A percentile compares a stretch with the other conserved stretches of the same genome.
These are phyloP conservation scores for Chlorella ohadii DNA, from an alignment of 139 green algal species.

Conservation along the genomic window DNA sequence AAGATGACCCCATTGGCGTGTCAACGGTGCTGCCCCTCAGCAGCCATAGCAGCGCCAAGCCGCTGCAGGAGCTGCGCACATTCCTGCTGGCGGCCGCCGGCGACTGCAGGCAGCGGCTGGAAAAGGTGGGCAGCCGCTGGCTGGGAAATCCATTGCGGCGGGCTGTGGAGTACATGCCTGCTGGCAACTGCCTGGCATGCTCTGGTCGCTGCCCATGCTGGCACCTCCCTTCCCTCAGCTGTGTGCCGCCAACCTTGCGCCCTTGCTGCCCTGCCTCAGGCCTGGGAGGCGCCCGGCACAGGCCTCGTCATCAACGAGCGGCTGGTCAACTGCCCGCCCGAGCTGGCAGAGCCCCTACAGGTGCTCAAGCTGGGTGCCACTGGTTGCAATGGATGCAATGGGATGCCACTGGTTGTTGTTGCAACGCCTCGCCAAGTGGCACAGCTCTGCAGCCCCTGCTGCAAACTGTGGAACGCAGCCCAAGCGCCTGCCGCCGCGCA, in stretches of 20 bases:
- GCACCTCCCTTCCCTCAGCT: background rate
- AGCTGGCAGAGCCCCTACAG: conserved; percentile 80
- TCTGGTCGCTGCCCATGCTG: too few relatives aligned
- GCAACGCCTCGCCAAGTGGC: too few relatives aligned
- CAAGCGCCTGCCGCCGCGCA: too few relatives aligned
- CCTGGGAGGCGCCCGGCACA: conserved; percentile 50
- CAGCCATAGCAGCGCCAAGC: conserved; percentile 48
- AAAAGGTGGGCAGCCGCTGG: conserved; percentile 40
- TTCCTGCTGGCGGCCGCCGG: conserved; percentile 62
- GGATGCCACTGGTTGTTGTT: too few relatives aligned
- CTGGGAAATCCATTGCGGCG: background rate
- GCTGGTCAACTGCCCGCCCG: conserved; percentile 88
- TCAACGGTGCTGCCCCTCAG: conserved; percentile 73
- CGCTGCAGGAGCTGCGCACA: conserved; percentile 62
- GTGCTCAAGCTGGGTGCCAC: too few relatives aligned
- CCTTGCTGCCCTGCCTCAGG: conserved; percentile 40
- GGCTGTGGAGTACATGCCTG: too few relatives aligned
- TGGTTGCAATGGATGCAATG: too few relatives aligned
- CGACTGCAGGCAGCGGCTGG: conserved; percentile 12
- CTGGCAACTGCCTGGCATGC: too few relatives aligned
- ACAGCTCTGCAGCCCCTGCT: too few relatives aligned
- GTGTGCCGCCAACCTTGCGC: background rate
- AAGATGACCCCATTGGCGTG: conserved; percentile 86
- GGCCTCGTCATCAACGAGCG: conserved; percentile 90
- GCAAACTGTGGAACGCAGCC: too few relatives aligned